phyloP scores from a whole-genome alignment of 2,329 filamentous ascomycete species.

The Hypocrella siamensis region DNA sequence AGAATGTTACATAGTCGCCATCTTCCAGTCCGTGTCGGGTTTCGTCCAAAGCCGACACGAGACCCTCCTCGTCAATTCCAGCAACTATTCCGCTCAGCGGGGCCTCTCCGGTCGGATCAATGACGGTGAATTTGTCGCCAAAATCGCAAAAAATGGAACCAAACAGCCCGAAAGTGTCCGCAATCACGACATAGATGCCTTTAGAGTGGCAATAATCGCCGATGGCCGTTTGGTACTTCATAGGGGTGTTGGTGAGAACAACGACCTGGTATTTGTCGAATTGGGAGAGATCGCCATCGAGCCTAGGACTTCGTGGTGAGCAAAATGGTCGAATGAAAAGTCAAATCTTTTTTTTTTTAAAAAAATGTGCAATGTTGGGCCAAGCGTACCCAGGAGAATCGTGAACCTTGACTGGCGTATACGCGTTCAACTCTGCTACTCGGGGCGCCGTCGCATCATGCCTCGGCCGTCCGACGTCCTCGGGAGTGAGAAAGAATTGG shows the following conservation, averaged over 20 bases:
- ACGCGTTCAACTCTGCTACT: conserved; percentile 89
- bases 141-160: conserved; percentile 96
- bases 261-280: conserved; percentile 87
- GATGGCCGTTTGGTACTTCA: conserved; percentile 68
- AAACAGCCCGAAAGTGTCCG: conserved; percentile 87
- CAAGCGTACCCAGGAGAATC: conserved; percentile 37
- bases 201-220: conserved; percentile 91
- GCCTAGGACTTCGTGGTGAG: conserved; percentile 23
- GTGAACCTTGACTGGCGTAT: conserved; percentile 78
- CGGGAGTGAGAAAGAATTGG: conserved; percentile 85
- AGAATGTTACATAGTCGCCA: conserved; percentile 91
- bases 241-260: conserved; percentile 70
- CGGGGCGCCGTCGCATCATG: conserved; percentile 76
- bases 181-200: conserved; percentile 75
- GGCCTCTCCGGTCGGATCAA: conserved; percentile 82
- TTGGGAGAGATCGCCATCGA: conserved; percentile 62
- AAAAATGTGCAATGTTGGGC: neutral
- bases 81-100: conserved; percentile 79
- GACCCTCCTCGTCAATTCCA: conserved; percentile 71
- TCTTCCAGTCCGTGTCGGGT: conserved; percentile 90
- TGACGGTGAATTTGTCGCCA: conserved; percentile 79
- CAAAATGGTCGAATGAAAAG: neutral
- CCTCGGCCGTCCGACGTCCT: conserved; percentile 84
- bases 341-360: conserved; percentile 3
- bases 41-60: conserved; percentile 89